Percentiles rank a stretch among this genome's conserved stretches.
These are phyloP conservation scores for Calamus simplicifolius DNA, from an alignment of 176 grass and related monocot genomes.

Conservation along the genomic window DNA sequence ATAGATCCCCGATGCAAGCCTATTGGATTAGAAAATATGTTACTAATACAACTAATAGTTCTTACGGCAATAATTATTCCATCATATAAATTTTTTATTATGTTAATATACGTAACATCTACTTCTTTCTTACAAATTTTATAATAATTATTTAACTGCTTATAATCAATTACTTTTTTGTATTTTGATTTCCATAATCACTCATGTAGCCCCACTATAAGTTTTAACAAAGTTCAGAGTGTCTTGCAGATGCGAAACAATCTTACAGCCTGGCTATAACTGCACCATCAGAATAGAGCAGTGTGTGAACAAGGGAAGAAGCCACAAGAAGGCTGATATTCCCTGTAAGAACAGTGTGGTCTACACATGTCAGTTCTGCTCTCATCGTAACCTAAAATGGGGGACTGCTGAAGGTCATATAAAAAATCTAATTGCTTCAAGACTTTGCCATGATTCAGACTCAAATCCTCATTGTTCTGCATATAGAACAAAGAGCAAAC, in stretches of 20 bases:
- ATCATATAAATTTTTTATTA: no score
- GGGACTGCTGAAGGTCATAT: constrained; percentile 52
- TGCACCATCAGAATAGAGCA: constrained; percentile 66
- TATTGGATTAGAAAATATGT: no score
- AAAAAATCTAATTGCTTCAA: constrained; percentile 46
- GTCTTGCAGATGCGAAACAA: constrained; percentile 62
- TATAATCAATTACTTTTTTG: no score
- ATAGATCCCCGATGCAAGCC: no score
- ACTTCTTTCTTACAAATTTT: no score
- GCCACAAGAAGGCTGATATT: background rate
- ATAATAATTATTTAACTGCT: no score
- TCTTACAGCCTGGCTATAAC: constrained; percentile 73
- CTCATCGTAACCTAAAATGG: constrained; percentile 48
- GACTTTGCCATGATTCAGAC: constrained; percentile 11
- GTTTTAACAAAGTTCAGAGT: no score
- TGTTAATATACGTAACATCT: no score
- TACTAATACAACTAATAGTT: no score
- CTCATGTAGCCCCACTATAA: no score
- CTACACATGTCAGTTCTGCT: constrained; percentile 63
- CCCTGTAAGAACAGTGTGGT: constrained; percentile 40
- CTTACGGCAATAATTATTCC: no score
- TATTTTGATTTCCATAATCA: no score
- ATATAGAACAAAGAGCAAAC: constrained; percentile 6
- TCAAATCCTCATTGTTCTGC: background rate
- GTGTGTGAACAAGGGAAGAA: constrained; percentile 35